Conservation (phyloP, 164 flowering plant species). For the Chloranthus sessilifolius region DNA sequence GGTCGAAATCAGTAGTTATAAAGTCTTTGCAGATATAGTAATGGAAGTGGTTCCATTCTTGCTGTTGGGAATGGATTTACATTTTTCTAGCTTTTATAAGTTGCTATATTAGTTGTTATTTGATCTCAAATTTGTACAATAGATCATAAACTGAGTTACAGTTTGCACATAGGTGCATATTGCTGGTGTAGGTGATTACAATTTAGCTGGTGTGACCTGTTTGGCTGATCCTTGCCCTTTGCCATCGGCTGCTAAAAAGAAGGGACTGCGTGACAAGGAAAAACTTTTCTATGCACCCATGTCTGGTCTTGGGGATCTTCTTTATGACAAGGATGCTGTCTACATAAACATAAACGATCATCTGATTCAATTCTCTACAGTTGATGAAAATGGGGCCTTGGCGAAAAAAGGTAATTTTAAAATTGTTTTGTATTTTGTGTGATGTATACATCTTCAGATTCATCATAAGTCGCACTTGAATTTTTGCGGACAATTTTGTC, state of each 20-base stretch:
- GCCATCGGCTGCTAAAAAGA: conserved; percentile 94
- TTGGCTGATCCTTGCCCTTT: conserved; percentile 95
- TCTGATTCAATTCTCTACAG: conserved; percentile 74
- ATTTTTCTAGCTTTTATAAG: too few relatives aligned
- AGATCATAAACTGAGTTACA: too few relatives aligned
- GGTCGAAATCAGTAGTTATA: too few relatives aligned
- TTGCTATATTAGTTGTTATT: too few relatives aligned
- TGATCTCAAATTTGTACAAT: too few relatives aligned
- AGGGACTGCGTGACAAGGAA: conserved; percentile 91
- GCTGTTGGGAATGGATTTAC: too few relatives aligned
- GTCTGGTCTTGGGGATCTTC: conserved; percentile 95
- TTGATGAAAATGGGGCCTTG: conserved; percentile 32
- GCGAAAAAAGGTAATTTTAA: conserved; percentile 41
- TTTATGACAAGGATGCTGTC: conserved; percentile 97
- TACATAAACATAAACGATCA: conserved; percentile 88
- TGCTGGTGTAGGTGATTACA: conserved; percentile 95
- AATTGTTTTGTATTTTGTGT: not conserved
- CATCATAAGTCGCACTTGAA: not conserved
- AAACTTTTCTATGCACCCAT: conserved; percentile 95
- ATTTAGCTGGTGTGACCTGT: conserved; percentile 55
- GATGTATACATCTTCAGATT: not conserved
- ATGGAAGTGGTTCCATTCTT: too few relatives aligned
- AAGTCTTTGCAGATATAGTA: too few relatives aligned
- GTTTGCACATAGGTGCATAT: conserved; percentile 67
- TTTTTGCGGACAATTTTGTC: too few relatives aligned